Evolutionary conservation across 768 basidiomycete genomes (phyloP).

Genomic region (Hypholoma fasciculare): DNA sequence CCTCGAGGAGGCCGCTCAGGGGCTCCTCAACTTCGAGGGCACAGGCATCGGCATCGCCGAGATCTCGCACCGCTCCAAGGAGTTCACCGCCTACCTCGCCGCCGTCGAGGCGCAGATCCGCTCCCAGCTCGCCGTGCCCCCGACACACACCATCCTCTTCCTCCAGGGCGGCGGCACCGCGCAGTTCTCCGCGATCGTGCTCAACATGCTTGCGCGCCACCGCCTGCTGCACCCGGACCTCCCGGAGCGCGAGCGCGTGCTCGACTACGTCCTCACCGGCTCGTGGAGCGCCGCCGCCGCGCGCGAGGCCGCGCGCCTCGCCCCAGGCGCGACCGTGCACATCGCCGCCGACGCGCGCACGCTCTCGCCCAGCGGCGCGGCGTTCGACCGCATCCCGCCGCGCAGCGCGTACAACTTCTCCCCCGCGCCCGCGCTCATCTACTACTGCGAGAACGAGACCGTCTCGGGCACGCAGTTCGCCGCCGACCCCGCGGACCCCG

Average conservation of each 20-base stretch:
- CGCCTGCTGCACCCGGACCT: constrained; percentile 69
- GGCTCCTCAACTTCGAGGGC: constrained; percentile 85
- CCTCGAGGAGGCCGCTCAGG: constrained; percentile 77
- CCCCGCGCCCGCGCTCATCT: constrained; percentile 82
- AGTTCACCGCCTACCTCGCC: constrained; percentile 74
- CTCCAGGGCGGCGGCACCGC: constrained; percentile 92
- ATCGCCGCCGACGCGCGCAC: constrained; percentile 71
- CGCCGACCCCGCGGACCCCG: constrained; percentile 47
- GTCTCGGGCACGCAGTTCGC: constrained; percentile 93
- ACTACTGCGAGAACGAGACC: constrained; percentile 99
- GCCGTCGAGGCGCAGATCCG: constrained; percentile 68
- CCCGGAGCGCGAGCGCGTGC: constrained; percentile 48
- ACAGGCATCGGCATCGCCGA: constrained; percentile 97
- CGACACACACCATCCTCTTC: constrained; percentile 85
- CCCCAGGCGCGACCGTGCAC: constrained; percentile 53
- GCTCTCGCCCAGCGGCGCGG: constrained; percentile 63
- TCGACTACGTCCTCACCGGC: constrained; percentile 94
- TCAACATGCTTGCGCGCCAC: constrained; percentile 89
- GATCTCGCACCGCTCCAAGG: constrained; percentile 92
- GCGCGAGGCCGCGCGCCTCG: constrained; percentile 78
- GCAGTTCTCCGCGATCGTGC: constrained; percentile 90
- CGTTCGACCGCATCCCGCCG: constrained; percentile 80
- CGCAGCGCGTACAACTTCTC: constrained; percentile 76
- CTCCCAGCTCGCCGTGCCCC: constrained; percentile 76
- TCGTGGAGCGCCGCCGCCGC: constrained; percentile 88